Evolutionary conservation across 179 eudicot species (phyloP), one percentile per base, ranked within the genome.

Genomic region (Corrigiola litoralis): DNA sequence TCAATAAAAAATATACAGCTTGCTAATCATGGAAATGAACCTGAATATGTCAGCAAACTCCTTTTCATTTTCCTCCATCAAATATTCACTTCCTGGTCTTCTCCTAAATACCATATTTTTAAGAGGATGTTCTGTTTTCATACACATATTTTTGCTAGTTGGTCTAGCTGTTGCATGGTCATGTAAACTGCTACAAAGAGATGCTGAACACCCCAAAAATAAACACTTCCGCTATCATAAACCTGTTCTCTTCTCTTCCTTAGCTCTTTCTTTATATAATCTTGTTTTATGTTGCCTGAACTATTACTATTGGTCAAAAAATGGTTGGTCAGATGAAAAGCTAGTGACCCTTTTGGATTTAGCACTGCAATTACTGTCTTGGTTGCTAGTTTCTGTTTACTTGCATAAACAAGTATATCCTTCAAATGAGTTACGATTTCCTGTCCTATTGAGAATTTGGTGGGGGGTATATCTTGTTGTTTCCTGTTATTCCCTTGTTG

Each of bases 251-350:
- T 65, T 71, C 44, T 64, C 74, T 61, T 77, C 68, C 40, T 33
- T 70, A 53, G 49, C 65, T 37, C 72, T 88, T 56, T 68, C 69
- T 27, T 9, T 79, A 8, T 82, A 66, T 32, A 78, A 77, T 75
- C 66, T 86, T 25, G 61, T 67, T 8, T 61, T 85, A 3, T 84
- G 79, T 61, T 58, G 80, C 18, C 53, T 84, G 41, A 68, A 51
- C 50, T 68, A 59, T 51, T 45, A 62, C 23, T 81, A 61, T 51
- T 87, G 86, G 86, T 80, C 82, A 70, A 71, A 54, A 47, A 82
- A 41, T 68, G 87, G 77, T 27, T 83, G 79, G 89, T 68, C 81
- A 58, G 83, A 85, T 65, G 85, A 79, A 63, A 75, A 79, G 56
- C 52, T 80, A 27, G 45, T 80, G 1, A 73, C 73, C 63, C 68